phyloP scores from a whole-genome alignment of 176 grass and related monocot species.

The Alopecurus myosuroides region DNA sequence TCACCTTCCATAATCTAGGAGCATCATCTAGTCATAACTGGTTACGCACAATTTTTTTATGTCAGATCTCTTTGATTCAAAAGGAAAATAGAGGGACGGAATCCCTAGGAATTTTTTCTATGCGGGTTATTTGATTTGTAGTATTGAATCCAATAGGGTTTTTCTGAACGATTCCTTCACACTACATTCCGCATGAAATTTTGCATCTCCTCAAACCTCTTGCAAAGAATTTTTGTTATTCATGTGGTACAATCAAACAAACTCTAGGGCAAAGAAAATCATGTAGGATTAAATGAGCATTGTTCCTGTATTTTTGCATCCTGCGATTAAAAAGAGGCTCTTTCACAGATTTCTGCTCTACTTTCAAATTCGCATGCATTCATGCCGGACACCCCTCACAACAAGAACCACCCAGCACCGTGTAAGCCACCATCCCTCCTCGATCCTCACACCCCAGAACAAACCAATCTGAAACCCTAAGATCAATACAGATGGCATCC shows the following conservation, averaged over 20 bases:
- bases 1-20: background rate
- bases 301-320: background rate
- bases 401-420: background rate
- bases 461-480: background rate
- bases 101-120: background rate
- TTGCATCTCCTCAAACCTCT: background rate
- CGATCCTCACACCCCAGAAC: background rate
- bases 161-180: background rate
- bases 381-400: background rate
- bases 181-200: background rate
- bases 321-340: background rate
- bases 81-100: background rate
- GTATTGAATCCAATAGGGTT: background rate
- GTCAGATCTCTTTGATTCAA: background rate
- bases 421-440: background rate
- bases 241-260: background rate
- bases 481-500: background rate
- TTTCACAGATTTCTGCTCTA: background rate
- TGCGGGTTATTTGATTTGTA: background rate
- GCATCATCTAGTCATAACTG: background rate
- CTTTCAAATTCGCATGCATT: background rate
- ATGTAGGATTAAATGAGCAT: background rate
- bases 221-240: background rate
- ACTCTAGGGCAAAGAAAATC: background rate
- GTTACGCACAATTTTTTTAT: background rate